Conservation (phyloP, 768 basidiomycete genomes). For the Boletus rubropictus region DNA sequence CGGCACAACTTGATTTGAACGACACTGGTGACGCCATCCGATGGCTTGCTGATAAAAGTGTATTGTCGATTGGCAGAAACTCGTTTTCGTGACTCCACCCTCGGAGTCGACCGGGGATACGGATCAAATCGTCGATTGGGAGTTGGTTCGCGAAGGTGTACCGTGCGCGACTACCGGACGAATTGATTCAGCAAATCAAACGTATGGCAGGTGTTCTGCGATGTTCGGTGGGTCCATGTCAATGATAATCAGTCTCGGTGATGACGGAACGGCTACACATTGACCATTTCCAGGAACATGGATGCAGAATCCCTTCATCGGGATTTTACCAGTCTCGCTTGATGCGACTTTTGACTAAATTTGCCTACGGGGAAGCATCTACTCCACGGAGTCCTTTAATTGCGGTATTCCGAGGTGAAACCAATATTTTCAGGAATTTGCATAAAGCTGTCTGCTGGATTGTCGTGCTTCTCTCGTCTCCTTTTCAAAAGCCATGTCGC, state of each 20-base stretch:
- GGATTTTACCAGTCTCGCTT: not conserved
- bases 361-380: not conserved
- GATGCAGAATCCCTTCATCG: not conserved
- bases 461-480: not conserved
- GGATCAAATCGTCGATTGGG: not conserved
- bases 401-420: not conserved
- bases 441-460: slow-evolving; percentile 11
- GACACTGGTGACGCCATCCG: not conserved
- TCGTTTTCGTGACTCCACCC: not conserved
- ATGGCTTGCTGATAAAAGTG: not conserved
- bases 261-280: not conserved
- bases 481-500: slow-evolving; percentile 12
- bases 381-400: not conserved
- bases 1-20: not conserved
- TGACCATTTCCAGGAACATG: not conserved
- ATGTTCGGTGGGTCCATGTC: slow-evolving; percentile 1
- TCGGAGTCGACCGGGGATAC: slow-evolving; percentile 3
- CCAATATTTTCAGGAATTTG: not conserved
- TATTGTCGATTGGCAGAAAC: not conserved
- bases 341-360: not conserved
- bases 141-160: not conserved
- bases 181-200: not conserved
- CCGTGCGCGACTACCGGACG: not conserved
- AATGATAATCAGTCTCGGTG: not conserved
- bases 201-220: not conserved